A percentile compares a stretch with the other conserved stretches of the same genome.
These are phyloP conservation scores for Didymella pomorum DNA, from an alignment of 2,329 filamentous ascomycete genomes.

Conservation along the genomic window DNA sequence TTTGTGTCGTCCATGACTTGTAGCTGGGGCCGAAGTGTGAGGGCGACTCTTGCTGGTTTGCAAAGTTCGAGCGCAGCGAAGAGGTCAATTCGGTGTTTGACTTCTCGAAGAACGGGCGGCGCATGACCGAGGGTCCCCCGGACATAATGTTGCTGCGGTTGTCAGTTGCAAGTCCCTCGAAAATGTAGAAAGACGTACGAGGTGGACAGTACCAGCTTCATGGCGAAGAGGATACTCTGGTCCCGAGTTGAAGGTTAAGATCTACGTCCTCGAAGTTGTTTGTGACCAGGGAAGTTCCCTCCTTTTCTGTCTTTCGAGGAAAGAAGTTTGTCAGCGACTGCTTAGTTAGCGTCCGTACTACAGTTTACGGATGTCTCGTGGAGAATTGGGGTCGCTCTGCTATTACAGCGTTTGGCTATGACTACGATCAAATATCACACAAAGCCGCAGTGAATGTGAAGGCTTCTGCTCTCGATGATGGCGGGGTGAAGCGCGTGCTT, in stretches of 20 bases:
- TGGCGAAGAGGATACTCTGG: constrained; percentile 55
- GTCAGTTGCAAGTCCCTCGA: neutral
- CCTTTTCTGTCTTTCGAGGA: constrained; percentile 1
- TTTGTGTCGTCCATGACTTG: constrained; percentile 71
- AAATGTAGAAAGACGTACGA: constrained; percentile 68
- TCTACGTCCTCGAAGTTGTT: too few relatives aligned
- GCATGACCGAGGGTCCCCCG: constrained; percentile 82
- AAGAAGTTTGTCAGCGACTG: constrained; percentile 20
- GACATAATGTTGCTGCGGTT: constrained; percentile 83
- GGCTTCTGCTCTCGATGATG: constrained; percentile 15
- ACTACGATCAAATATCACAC: neutral
- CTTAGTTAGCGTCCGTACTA: constrained; percentile 14
- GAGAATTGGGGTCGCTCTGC: neutral
- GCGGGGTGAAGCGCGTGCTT: constrained; percentile 34
- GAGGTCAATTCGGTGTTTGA: constrained; percentile 94
- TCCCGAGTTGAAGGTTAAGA: too few relatives aligned
- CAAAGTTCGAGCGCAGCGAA: constrained; percentile 84
- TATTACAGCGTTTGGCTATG: neutral
- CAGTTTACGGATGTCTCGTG: neutral
- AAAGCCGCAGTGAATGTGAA: neutral
- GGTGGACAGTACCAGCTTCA: constrained; percentile 85
- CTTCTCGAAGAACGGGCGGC: constrained; percentile 77
- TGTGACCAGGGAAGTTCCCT: neutral
- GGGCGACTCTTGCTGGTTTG: constrained; percentile 71
- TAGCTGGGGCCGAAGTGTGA: constrained; percentile 52